Evolutionary conservation across 495 filamentous ascomycete species (phyloP).

Genomic region (Sordaria brevicollis): DNA sequence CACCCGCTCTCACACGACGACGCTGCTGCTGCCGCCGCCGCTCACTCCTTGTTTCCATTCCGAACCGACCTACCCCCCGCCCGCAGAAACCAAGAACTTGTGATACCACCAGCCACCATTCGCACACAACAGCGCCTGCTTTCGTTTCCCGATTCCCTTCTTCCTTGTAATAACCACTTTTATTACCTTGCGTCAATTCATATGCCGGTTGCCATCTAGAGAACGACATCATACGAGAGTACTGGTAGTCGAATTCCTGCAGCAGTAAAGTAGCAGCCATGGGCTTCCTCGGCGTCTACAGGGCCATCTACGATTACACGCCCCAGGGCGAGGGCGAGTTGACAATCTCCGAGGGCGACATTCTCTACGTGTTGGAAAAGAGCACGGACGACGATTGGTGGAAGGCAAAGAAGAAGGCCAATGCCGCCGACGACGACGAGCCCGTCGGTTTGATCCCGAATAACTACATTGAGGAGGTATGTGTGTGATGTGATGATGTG

Average conservation of each 20-base stretch:
- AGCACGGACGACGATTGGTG: conserved; percentile 89
- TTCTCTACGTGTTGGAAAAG: conserved; percentile 89
- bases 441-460: conserved; percentile 87
- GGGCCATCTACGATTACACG: conserved; percentile 85
- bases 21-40: not conserved
- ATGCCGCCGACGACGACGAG: conserved; percentile 86
- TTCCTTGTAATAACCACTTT: not conserved
- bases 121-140: not conserved
- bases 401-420: conserved; percentile 92
- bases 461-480: conserved; percentile 95
- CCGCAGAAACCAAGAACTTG: not conserved
- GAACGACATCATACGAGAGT: not conserved
- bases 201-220: not conserved
- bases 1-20: not conserved
- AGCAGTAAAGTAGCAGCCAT: conserved; percentile 25
- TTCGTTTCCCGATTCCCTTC: not conserved
- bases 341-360: conserved; percentile 75
- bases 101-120: not conserved
- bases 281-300: conserved; percentile 84
- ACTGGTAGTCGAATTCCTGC: not conserved
- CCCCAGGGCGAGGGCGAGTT: conserved; percentile 87
- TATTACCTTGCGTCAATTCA: not conserved
- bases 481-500: too few relatives aligned
- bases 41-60: not conserved
- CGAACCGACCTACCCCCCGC: not conserved